Evolutionary conservation across 495 filamentous ascomycete genomes (phyloP).

Genomic region (Daldinia decipiens): DNA sequence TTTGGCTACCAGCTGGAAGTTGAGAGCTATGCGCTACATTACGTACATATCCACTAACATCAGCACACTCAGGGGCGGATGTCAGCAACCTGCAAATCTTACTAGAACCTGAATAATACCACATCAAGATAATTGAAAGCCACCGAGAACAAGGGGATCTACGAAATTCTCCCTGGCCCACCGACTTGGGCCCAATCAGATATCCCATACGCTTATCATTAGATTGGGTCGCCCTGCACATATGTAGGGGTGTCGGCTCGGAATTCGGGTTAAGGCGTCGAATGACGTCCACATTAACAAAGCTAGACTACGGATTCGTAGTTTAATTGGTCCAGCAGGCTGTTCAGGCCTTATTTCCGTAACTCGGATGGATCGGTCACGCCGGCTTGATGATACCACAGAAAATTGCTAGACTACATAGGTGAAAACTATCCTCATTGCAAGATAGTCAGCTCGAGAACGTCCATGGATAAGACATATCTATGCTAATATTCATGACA

Average conservation of each 20-base stretch:
- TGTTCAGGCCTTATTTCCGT: conserved; percentile 19
- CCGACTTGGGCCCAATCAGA: conserved; percentile 21
- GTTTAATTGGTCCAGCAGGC: background rate
- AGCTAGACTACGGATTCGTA: conserved; percentile 7
- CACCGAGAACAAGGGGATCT: conserved; percentile 11
- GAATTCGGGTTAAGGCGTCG: conserved; percentile 23
- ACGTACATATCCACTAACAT: conserved; percentile 24
- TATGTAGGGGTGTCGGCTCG: conserved; percentile 8
- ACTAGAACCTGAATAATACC: conserved; percentile 22
- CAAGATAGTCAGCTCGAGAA: background rate
- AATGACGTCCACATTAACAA: conserved; percentile 8
- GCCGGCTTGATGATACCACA: conserved; percentile 7
- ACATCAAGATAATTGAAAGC: conserved; percentile 3
- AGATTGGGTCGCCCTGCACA: conserved; percentile 17
- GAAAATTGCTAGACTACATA: background rate
- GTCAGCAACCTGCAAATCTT: conserved; percentile 15
- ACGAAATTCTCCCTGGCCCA: conserved; percentile 22
- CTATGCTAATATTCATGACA: background rate
- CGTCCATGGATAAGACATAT: background rate
- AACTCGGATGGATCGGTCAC: conserved; percentile 9
- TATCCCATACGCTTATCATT: conserved; percentile 28
- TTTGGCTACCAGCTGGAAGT: conserved; percentile 11
- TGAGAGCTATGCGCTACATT: conserved; percentile 20
- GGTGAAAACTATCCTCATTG: background rate
- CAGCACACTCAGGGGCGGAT: background rate